Base-by-base conservation (phyloP, 2,329 filamentous ascomycete genomes). In the Cercospora sojina region DNA sequence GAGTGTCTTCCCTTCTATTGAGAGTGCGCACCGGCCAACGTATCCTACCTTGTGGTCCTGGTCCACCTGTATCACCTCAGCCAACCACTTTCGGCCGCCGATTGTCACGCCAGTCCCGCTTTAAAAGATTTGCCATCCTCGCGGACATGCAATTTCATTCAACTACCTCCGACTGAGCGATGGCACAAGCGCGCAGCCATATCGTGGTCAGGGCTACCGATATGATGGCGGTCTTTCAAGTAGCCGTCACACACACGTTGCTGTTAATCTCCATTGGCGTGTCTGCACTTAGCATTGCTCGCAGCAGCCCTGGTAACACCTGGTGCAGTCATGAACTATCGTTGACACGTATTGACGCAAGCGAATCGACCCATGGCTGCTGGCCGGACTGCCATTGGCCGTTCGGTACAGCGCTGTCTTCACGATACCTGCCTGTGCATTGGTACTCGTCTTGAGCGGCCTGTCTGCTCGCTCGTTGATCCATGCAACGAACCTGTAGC, bases 41-140 rank as follows among this genome's bases (percentile, higher is more conserved):
- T n/a, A 6, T 29, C 23, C 49, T 16, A 18, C 23, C 27, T 27
- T 16, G 10, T 23, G 12, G 49, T 55, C 16, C 23, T 27, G 13
- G 23, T 27, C 53, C 53, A 56, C 53, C 18, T 49, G 38, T 25
- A 43, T 61, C 59, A 61, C 59, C 59, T 61, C 59, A 61, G 23
- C 59, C 59, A 47, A 25, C 38, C n/a, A 38, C 25, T 60, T 49
- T 49, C 59, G 59, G 59, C 27, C 3, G 41, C 59, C 59, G 59
- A 61, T 20, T 31, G 25, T 47, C 43, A 31, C 59, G 25, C 59
- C 16, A 61, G 56, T 27, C 16, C 38, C 58, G 31, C 58, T 49
- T 60, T 47, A 47, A 49, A 49, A 29, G 25, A 60, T 41, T 31
- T 20, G 23, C n/a, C 8, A 29, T 20, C 23, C 58, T 27, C 41